Evolutionary conservation across 352 stramenopile species (phyloP).

Genomic region (Globisporangium acanthophoron): DNA sequence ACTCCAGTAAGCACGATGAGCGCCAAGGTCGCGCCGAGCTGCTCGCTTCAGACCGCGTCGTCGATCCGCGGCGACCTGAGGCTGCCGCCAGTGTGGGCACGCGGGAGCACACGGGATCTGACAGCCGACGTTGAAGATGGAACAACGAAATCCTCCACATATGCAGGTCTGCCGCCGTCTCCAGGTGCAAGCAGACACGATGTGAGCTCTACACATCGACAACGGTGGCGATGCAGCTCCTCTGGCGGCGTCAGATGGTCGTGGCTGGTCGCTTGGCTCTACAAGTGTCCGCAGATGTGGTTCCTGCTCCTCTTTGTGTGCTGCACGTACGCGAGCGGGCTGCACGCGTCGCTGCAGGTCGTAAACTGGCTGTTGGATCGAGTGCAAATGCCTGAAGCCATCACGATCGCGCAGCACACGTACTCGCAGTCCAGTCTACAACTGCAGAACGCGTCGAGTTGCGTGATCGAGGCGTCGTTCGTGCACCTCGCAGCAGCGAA

Average conservation of each 20-base stretch:
- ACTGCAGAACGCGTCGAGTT: conserved; percentile 27
- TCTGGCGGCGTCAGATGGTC: background rate
- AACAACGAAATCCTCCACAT: background rate
- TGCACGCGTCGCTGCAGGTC: conserved; percentile 33
- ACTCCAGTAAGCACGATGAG: background rate
- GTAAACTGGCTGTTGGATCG: conserved; percentile 23
- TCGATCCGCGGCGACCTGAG: conserved; percentile 22
- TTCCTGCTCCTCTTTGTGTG: conserved; percentile 49
- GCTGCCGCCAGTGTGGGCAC: conserved; percentile 8
- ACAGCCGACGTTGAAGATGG: background rate
- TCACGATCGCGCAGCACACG: conserved; percentile 20
- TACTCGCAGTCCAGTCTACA: conserved; percentile 26
- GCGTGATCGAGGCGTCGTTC: conserved; percentile 19
- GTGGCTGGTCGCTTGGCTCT: conserved; percentile 18
- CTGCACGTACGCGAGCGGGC: conserved; percentile 35
- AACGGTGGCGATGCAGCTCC: background rate
- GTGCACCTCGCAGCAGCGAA: background rate
- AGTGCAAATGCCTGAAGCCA: conserved; percentile 22
- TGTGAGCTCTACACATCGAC: background rate
- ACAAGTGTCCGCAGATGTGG: conserved; percentile 37
- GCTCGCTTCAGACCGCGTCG: conserved; percentile 15
- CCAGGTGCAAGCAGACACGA: background rate
- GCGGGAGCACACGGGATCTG: background rate
- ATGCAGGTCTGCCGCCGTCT: background rate
- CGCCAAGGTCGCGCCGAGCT: conserved; percentile 7